Conservation (phyloP, 306 rosid species). For the Lathyrus tuberosus region DNA sequence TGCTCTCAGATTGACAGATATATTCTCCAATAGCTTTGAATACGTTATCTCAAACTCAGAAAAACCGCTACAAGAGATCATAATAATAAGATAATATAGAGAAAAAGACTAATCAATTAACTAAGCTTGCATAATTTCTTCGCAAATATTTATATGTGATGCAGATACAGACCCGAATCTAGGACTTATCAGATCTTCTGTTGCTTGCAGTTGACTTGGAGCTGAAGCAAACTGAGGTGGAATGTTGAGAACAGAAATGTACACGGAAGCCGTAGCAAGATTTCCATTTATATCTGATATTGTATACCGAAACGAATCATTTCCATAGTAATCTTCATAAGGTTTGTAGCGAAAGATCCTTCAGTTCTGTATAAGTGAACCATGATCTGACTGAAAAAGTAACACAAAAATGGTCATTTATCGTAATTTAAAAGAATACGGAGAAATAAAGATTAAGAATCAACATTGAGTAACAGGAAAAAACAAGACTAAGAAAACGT, state of each 20-base stretch:
- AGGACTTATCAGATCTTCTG: constrained; percentile 77
- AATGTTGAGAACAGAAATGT: constrained; percentile 67
- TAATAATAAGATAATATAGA: constrained; percentile 22
- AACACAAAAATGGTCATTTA: constrained; percentile 14
- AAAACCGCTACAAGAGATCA: constrained; percentile 62
- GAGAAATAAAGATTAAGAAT: constrained; percentile 20
- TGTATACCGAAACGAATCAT: constrained; percentile 69
- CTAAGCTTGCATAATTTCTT: constrained; percentile 16
- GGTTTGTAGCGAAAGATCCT: constrained; percentile 75
- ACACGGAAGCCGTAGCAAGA: constrained; percentile 66
- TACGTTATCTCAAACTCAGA: constrained; percentile 73
- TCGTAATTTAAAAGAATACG: constrained; percentile 7
- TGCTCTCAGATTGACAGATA: constrained; percentile 68
- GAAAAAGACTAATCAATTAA: constrained; percentile 6
- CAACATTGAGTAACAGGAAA: constrained; percentile 1
- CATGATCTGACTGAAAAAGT: constrained; percentile 68
- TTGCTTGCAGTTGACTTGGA: constrained; percentile 77
- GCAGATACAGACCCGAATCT: constrained; percentile 62
- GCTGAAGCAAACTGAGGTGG: constrained; percentile 81
- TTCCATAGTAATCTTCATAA: constrained; percentile 68
- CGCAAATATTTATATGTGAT: no score
- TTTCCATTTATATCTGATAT: constrained; percentile 81
- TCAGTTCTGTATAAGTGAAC: constrained; percentile 70
- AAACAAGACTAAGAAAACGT: not conserved
- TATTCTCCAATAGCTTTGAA: constrained; percentile 69